These are phyloP conservation scores for Extremus antarcticus DNA, from an alignment of 495 filamentous ascomycete species.

Conservation along the genomic window DNA sequence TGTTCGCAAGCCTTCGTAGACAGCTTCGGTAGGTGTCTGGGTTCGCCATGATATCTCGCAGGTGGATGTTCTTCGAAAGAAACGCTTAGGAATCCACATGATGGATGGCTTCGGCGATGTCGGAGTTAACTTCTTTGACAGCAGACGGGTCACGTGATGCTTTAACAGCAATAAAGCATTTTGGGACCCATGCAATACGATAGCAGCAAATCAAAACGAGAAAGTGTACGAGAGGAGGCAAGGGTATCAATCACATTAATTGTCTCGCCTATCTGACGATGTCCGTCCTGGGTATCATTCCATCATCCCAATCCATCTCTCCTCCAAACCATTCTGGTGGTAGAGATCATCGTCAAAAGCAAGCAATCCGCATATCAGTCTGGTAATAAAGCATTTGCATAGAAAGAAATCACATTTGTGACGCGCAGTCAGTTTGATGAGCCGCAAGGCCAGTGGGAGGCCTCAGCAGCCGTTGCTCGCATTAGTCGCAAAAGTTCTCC, in stretches of 20 bases:
- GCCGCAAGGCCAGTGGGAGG: neutral
- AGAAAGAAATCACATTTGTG: neutral
- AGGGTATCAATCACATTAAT: too few species aligned
- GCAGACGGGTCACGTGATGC: too few species aligned
- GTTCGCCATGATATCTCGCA: neutral
- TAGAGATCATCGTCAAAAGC: neutral
- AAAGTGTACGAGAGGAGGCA: too few species aligned
- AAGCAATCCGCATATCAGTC: neutral
- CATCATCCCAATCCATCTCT: neutral
- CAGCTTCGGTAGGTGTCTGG: neutral
- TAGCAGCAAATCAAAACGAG: too few species aligned
- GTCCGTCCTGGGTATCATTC: too few species aligned
- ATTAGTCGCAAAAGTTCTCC: too few species aligned
- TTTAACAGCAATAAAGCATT: too few species aligned
- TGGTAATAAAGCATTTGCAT: neutral
- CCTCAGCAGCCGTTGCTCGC: neutral
- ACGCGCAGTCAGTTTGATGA: neutral
- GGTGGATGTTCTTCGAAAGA: neutral
- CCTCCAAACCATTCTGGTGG: neutral
- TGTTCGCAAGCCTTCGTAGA: neutral
- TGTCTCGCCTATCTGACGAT: too few species aligned
- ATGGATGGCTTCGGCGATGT: neutral
- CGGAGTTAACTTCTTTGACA: neutral
- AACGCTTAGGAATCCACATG: neutral
- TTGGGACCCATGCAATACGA: too few species aligned